These are phyloP conservation scores for Blepharisma stoltei DNA, from an alignment of 73 alveolate genomes.

Conservation along the genomic window DNA sequence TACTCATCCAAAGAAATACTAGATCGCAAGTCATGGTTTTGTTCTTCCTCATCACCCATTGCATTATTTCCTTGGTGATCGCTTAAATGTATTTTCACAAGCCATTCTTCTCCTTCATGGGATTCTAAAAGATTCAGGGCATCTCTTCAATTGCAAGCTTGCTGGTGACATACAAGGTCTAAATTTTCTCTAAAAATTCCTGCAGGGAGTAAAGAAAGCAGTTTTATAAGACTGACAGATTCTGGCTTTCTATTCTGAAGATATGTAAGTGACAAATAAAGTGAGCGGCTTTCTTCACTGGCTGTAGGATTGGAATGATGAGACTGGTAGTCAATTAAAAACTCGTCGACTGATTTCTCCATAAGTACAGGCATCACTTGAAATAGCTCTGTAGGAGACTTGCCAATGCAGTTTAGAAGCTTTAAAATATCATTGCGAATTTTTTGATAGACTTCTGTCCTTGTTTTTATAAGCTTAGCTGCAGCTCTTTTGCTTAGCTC, in stretches of 20 bases:
- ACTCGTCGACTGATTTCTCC: background rate
- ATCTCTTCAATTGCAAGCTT: background rate
- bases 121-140: background rate
- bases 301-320: background rate
- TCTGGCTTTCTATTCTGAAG: background rate
- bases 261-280: background rate
- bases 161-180: background rate
- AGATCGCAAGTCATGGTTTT: background rate
- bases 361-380: background rate
- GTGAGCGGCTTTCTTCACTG: background rate
- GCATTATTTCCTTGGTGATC: background rate
- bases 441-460: background rate
- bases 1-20: background rate
- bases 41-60: background rate
- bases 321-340: background rate
- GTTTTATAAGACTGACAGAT: background rate
- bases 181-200: background rate
- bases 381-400: background rate
- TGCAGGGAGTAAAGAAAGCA: background rate
- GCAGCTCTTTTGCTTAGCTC: background rate
- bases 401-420: background rate
- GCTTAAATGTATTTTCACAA: background rate
- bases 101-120: background rate
- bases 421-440: background rate
- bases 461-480: background rate